Evolutionary conservation across 768 basidiomycete species (phyloP).

Genomic region (Mycena alexandri): DNA sequence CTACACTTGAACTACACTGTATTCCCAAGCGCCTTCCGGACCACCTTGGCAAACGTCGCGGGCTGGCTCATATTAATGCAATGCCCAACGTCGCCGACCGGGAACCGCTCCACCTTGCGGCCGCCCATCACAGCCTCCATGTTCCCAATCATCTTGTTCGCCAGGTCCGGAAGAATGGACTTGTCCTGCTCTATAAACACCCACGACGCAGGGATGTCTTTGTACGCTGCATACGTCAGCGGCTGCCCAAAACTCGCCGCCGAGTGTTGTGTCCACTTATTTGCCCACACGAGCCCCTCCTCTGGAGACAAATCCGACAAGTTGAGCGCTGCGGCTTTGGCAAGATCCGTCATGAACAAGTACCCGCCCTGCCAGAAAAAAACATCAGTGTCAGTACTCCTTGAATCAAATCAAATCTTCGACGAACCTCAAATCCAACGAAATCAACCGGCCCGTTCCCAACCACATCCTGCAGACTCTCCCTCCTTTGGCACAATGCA

Average conservation of each 20-base stretch:
- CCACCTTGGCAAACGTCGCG: too few relatives aligned
- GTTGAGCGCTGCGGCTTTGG: not conserved
- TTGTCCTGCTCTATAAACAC: not conserved
- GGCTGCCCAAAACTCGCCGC: not conserved
- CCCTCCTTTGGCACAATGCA: not conserved
- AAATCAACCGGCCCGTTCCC: too few relatives aligned
- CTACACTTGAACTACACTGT: too few relatives aligned
- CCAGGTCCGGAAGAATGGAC: not conserved
- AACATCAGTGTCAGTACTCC: not conserved
- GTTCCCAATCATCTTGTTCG: slow-evolving; percentile 1
- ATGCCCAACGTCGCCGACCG: slow-evolving; percentile 1
- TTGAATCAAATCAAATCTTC: not conserved
- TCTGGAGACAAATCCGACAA: slow-evolving; percentile 1
- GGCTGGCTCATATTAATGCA: not conserved
- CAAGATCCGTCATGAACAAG: not conserved
- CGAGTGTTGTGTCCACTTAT: not conserved
- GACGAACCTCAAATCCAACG: not conserved
- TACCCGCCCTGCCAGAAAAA: not conserved
- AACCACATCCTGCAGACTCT: not conserved
- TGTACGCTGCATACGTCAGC: slow-evolving; percentile 3
- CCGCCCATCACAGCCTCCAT: slow-evolving; percentile 11
- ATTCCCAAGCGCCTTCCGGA: too few relatives aligned
- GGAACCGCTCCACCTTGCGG: not conserved
- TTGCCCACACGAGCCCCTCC: not conserved
- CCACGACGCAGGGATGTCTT: slow-evolving; percentile 2